Evolutionary conservation across 352 stramenopile species (phyloP).

Genomic region (Phytophthora fragariaefolia): DNA sequence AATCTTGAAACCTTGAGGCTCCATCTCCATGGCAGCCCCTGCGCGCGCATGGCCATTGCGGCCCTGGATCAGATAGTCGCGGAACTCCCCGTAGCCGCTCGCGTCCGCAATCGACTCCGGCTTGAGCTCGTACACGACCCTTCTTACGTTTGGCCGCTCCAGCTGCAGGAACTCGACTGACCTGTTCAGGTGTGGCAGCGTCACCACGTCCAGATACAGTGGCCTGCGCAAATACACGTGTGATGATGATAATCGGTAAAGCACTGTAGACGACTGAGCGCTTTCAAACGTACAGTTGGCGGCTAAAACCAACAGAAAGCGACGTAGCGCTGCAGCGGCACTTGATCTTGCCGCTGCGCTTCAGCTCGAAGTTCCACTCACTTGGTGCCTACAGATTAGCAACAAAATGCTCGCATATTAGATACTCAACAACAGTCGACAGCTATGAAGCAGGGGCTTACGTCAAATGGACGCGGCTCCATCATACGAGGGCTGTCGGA

Average conservation of each 20-base stretch:
- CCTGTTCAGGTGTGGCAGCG: conserved; percentile 65
- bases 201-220: conserved; percentile 63
- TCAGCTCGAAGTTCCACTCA: conserved; percentile 49
- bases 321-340: conserved; percentile 44
- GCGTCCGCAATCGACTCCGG: conserved; percentile 62
- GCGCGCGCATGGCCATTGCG: conserved; percentile 54
- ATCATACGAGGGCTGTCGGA: conserved; percentile 42
- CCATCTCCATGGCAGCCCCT: conserved; percentile 64
- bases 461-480: conserved; percentile 37
- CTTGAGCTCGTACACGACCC: conserved; percentile 73
- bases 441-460: conserved; percentile 22
- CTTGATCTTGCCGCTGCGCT: conserved; percentile 43
- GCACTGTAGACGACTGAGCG: neutral
- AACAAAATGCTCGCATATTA: conserved; percentile 11
- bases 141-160: conserved; percentile 50
- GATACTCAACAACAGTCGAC: conserved; percentile 1
- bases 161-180: conserved; percentile 75
- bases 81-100: conserved; percentile 67
- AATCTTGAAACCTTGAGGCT: conserved; percentile 71
- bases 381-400: conserved; percentile 31
- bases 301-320: conserved; percentile 32
- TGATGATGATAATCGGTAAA: conserved; percentile 11
- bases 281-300: conserved; percentile 42
- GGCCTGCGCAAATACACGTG: conserved; percentile 42
- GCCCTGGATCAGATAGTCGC: conserved; percentile 66